Base-by-base conservation (phyloP, 1,284 basidiomycete genomes). In the Amylostereum areolatum region DNA sequence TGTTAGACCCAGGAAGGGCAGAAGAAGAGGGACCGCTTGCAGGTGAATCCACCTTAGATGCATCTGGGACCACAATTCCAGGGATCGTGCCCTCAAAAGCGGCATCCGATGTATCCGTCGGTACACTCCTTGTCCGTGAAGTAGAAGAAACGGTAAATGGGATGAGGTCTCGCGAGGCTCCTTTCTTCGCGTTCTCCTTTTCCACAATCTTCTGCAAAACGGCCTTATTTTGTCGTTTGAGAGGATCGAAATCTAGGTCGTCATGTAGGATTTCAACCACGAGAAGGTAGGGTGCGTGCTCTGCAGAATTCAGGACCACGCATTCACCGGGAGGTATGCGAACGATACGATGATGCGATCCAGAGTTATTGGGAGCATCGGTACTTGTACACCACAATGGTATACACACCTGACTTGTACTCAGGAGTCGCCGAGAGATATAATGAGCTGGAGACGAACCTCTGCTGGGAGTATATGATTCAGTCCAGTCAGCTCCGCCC, bases 251-350 rank as follows among this genome's bases (percentile, higher is more conserved):
- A 64, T 97, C 91, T 27, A 99, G 78, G 61, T 99, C 96, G 47
- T 85, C 85, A 57, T 86, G 81, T 31, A 99, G 75, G 45, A 99
- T 86, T 68, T 99, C 97, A 49, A 99, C 83, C 53, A 97, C 80
- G 11, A 99, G 77, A 32, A 99, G 75, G 63, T 92, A 99, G 1
- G 97, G 97, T 1, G 93, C 95, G 43, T 90, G 81, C 66, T 99
- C 95, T 2, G 97, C 97, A 34, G 96, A 99, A 65, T 99, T 99
- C 43, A 99, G 81, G 4, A 99, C 97, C 33, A 99, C 97, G 40
- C 92, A 92, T 72, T 99, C 97, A 25, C 94, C 92, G 2, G 97
- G 96, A 12, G 95, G 95, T 65, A 99, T 97, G 57, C 97, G 85
- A 39, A 99, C 92, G 48, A 99, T 93, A 35, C 93, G 85, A 63